Conservation (phyloP, 2,329 filamentous ascomycete genomes). For the Capronia americana region DNA sequence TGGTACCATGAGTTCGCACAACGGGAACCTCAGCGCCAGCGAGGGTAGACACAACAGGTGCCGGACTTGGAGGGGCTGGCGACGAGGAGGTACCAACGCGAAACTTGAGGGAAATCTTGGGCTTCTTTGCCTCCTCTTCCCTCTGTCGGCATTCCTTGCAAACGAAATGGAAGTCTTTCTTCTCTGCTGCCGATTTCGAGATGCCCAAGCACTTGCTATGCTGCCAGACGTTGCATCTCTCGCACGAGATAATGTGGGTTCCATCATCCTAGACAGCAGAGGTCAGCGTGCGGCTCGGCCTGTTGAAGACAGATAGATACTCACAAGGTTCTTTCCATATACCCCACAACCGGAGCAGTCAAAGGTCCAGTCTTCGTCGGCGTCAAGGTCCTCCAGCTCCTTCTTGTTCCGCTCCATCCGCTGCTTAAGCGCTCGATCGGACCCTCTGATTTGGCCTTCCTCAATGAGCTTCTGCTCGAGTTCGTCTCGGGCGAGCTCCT, state of each 20-base stretch:
- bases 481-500: constrained; percentile 79
- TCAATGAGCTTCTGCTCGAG: constrained; percentile 72
- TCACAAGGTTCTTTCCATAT: constrained; percentile 77
- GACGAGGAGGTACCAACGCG: constrained; percentile 51
- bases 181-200: constrained; percentile 76
- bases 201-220: constrained; percentile 92
- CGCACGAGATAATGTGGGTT: constrained; percentile 90
- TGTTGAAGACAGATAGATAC: constrained; percentile 38
- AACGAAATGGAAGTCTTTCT: constrained; percentile 84
- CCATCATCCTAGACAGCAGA: constrained; percentile 75
- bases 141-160: constrained; percentile 78
- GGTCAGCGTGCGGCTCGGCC: background rate
- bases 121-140: constrained; percentile 65
- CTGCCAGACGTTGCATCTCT: constrained; percentile 94
- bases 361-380: constrained; percentile 89
- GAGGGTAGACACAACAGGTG: constrained; percentile 23
- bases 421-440: constrained; percentile 78
- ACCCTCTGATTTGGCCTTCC: constrained; percentile 66
- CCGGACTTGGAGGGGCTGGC: constrained; percentile 35
- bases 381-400: constrained; percentile 74
- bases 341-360: constrained; percentile 88
- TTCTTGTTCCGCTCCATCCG: constrained; percentile 81
- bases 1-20: constrained; percentile 16
- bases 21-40: constrained; percentile 29
- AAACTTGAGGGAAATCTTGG: constrained; percentile 68